These are phyloP conservation scores for Themeda triandra DNA, from an alignment of 176 grass and related monocot species.

Conservation along the genomic window DNA sequence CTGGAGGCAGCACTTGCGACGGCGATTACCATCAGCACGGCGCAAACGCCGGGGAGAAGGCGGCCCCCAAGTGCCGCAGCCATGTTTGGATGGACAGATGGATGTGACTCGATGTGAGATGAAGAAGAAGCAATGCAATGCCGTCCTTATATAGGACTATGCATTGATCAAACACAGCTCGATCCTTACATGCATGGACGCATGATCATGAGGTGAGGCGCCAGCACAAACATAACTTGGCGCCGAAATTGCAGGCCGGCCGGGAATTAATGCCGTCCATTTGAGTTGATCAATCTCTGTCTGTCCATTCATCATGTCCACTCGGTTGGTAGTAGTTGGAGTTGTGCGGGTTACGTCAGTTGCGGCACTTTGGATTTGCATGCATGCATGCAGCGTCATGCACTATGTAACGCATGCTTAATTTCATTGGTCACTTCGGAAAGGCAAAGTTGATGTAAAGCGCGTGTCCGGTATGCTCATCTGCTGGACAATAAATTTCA, in stretches of 20 bases:
- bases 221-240: constrained; percentile 9
- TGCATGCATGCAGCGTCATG: background rate
- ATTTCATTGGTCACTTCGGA: background rate
- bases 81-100: background rate
- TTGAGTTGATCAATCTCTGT: constrained; percentile 16
- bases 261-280: constrained; percentile 5
- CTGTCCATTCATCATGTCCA: background rate
- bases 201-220: background rate
- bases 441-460: constrained; percentile 3
- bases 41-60: background rate
- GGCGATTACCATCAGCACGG: background rate
- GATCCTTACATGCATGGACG: background rate
- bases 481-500: background rate
- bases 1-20: background rate
- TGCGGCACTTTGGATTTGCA: background rate
- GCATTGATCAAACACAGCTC: background rate
- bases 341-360: constrained; percentile 11
- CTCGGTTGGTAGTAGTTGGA: background rate
- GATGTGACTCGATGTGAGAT: constrained; percentile 13
- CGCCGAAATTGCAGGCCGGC: constrained; percentile 14
- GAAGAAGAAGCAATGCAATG: background rate
- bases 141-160: background rate
- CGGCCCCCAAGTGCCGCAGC: background rate
- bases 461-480: background rate
- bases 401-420: background rate